A percentile compares a stretch with the other conserved stretches of the same genome.
Evolutionary conservation across 2,329 filamentous ascomycete species (phyloP).

Genomic region (Blastomyces emzantsi): DNA sequence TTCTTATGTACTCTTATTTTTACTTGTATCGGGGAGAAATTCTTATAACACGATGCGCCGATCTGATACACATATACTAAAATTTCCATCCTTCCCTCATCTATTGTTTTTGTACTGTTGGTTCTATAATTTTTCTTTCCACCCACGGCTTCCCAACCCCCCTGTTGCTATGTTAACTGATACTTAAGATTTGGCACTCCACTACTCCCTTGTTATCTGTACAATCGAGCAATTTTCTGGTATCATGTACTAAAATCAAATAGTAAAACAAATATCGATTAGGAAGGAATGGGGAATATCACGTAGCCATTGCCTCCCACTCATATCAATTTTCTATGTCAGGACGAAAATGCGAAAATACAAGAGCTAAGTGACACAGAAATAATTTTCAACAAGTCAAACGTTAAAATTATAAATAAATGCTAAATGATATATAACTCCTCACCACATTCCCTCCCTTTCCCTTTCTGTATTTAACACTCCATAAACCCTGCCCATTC

Average conservation of each 20-base stretch:
- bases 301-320: background rate
- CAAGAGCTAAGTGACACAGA: background rate
- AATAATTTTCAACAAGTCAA: background rate
- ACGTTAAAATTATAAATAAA: conserved; percentile 3
- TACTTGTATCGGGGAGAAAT: background rate
- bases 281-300: background rate
- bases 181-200: background rate
- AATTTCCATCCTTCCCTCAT: background rate
- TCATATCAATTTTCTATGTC: background rate
- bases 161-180: no score
- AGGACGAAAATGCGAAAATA: background rate
- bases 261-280: background rate
- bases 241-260: background rate
- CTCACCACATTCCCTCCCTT: background rate
- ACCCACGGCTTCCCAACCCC: background rate
- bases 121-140: background rate
- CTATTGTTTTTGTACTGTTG: background rate
- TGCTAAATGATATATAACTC: background rate
- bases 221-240: background rate
- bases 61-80: background rate
- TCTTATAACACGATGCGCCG: background rate
- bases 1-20: conserved; percentile 10
- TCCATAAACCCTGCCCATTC: background rate
- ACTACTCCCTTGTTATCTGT: background rate
- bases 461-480: background rate